phyloP scores from a whole-genome alignment of 1,284 basidiomycete species.

The Dichomitus squalens region DNA sequence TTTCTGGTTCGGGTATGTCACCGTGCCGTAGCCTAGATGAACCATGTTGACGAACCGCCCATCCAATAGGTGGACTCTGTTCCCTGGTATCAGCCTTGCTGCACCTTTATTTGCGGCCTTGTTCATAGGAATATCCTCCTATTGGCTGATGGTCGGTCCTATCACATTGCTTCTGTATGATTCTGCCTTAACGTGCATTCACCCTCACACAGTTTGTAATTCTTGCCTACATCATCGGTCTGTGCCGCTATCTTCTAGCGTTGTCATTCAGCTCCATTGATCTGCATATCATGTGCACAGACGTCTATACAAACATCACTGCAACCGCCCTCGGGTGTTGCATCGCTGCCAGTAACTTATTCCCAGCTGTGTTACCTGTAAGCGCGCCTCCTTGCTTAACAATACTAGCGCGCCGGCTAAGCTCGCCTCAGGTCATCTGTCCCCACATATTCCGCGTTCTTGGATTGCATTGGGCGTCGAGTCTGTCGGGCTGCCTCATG shows the following conservation, averaged over 20 bases:
- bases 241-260: not conserved
- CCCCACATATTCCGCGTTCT: constrained; percentile 3
- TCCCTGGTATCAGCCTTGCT: constrained; percentile 4
- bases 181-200: not conserved
- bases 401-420: not conserved
- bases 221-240: constrained; percentile 17
- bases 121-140: constrained; percentile 4
- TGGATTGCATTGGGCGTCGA: constrained; percentile 7
- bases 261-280: not conserved
- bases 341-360: not conserved
- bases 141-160: constrained; percentile 15
- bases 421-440: constrained; percentile 1
- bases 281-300: not conserved
- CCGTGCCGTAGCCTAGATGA: not conserved
- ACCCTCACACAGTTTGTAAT: constrained; percentile 4
- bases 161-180: too few species aligned
- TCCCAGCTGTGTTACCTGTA: not conserved
- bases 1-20: constrained; percentile 20
- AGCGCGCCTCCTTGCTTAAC: not conserved
- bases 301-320: not conserved
- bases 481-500: constrained; percentile 11
- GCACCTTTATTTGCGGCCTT: constrained; percentile 9
- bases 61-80: constrained; percentile 15
- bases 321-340: not conserved
- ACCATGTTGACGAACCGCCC: not conserved